phyloP scores from a whole-genome alignment of 2,329 filamentous ascomycete genomes.

The Trichoderma simmonsii region DNA sequence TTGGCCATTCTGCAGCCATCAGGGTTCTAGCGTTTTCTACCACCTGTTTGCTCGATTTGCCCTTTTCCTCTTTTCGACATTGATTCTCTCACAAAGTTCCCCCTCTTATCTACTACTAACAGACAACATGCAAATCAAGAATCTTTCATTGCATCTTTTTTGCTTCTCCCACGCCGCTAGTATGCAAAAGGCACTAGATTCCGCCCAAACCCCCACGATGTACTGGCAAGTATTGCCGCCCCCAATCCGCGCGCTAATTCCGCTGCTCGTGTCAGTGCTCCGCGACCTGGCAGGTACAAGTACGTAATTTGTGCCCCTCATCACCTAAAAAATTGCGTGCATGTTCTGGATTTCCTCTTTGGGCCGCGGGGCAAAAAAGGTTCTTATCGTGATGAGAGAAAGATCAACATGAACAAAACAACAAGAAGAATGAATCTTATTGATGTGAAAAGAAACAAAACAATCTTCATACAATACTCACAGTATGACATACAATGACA shows the following conservation, averaged over 20 bases:
- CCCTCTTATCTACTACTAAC: background rate
- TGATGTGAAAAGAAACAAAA: background rate
- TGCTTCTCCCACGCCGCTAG: background rate
- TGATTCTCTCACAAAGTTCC: background rate
- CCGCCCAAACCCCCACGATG: background rate
- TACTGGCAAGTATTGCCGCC: background rate
- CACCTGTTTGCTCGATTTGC: background rate
- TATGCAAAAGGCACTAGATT: background rate
- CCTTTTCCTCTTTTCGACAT: background rate
- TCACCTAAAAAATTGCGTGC: background rate
- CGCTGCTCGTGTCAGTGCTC: background rate
- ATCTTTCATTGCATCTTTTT: background rate
- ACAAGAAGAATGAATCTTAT: background rate
- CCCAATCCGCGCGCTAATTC: background rate
- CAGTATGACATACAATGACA: background rate
- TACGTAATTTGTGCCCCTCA: slow-evolving; percentile 13
- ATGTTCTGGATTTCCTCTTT: background rate
- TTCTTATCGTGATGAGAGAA: background rate
- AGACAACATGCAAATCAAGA: background rate
- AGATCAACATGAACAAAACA: background rate
- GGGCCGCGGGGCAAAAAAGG: slow-evolving; percentile 1
- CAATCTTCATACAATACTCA: background rate
- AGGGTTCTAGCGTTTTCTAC: background rate
- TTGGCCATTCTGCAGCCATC: background rate
- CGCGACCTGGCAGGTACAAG: background rate